phyloP scores from a whole-genome alignment of 495 filamentous ascomycete species.

The Neurospora hispaniola region DNA sequence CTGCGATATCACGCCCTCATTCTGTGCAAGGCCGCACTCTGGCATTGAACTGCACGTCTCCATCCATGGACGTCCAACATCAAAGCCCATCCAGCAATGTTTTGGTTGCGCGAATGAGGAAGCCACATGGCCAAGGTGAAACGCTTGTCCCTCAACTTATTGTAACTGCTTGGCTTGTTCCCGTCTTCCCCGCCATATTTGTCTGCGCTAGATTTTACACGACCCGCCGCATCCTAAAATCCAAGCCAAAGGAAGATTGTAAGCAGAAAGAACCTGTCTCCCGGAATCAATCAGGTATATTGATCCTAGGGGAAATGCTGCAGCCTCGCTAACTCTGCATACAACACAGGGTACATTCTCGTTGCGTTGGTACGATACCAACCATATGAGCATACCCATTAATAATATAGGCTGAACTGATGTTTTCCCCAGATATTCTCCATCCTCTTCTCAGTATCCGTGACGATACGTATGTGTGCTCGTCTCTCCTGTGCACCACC shows the following conservation, averaged over 20 bases:
- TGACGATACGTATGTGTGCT: slow-evolving; percentile 1
- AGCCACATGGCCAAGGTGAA: neutral
- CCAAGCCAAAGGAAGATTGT: slow-evolving; percentile 16
- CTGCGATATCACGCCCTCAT: neutral
- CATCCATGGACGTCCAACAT: neutral
- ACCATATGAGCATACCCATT: too few relatives aligned
- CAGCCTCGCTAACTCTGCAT: neutral
- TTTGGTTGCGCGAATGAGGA: neutral
- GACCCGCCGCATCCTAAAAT: slow-evolving; percentile 8
- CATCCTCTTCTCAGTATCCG: slow-evolving; percentile 3
- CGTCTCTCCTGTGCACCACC: neutral
- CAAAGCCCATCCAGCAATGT: neutral
- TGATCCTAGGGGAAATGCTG: neutral
- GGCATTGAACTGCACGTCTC: neutral
- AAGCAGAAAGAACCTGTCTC: neutral
- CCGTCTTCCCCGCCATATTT: slow-evolving; percentile 11
- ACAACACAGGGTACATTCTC: slow-evolving; percentile 5
- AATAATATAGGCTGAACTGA: neutral
- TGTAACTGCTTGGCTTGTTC: slow-evolving; percentile 6
- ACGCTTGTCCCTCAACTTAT: slow-evolving; percentile 4
- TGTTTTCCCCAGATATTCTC: neutral
- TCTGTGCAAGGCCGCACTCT: neutral
- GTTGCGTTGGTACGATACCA: neutral
- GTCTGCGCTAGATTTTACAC: slow-evolving; percentile 17
- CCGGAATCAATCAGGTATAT: neutral